These are phyloP conservation scores for Nannochloropsis salina DNA, from an alignment of 108 stramenopile species.

Conservation along the genomic window DNA sequence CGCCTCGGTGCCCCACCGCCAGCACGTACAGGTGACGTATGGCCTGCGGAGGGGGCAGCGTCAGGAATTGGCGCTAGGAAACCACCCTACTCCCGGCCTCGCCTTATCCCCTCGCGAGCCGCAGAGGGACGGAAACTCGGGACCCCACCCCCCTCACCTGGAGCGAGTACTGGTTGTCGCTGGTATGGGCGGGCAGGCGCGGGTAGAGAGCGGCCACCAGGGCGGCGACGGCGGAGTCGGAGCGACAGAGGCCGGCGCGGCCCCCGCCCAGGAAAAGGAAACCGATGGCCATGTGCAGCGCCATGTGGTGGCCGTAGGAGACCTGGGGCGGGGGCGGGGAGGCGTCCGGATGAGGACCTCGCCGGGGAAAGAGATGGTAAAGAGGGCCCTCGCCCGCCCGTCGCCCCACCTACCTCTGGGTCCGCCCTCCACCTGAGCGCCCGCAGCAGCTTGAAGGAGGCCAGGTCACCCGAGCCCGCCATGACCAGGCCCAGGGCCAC, in stretches of 20 bases:
- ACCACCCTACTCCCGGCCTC: neutral
- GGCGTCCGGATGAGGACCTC: neutral
- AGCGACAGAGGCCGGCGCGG: constrained; percentile 72
- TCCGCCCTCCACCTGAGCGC: constrained; percentile 77
- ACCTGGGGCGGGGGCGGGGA: constrained; percentile 36
- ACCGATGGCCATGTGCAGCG: constrained; percentile 76
- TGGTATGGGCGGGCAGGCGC: constrained; percentile 68
- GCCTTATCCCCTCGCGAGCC: neutral
- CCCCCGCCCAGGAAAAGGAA: constrained; percentile 92
- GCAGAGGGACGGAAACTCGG: too few relatives aligned
- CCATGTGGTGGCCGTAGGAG: constrained; percentile 85
- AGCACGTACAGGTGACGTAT: constrained; percentile 93
- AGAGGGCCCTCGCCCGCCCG: neutral
- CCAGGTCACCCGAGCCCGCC: constrained; percentile 91
- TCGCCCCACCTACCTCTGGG: neutral
- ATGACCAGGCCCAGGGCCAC: constrained; percentile 83
- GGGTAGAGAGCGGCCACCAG: constrained; percentile 85
- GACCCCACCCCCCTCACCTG: neutral
- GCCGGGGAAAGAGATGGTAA: neutral
- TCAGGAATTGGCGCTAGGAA: too few relatives aligned
- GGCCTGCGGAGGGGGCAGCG: constrained; percentile 64
- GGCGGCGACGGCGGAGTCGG: constrained; percentile 80
- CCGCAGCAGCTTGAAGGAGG: constrained; percentile 72
- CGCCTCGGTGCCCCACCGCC: constrained; percentile 69
- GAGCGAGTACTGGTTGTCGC: constrained; percentile 89